Base-by-base conservation (phyloP, 2,329 filamentous ascomycete species). In the Stromatinia cepivora region DNA sequence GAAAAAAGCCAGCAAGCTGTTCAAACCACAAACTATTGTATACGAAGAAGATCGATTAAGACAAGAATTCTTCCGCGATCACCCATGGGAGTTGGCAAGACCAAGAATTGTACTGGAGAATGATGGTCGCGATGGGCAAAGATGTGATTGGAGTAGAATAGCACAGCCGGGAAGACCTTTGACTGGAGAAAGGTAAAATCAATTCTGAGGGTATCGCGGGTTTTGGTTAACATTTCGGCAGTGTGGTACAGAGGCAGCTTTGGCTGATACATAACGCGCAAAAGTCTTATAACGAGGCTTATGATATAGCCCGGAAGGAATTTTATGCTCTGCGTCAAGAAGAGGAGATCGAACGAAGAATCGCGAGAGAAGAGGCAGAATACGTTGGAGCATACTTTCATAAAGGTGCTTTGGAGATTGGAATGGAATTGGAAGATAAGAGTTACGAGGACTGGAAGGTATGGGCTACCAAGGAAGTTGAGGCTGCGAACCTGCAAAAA, bases 11-110 rank as follows among this genome's bases (percentile, higher is more conserved):
- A 93, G 88, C 80, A 88, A 89, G 75, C 82, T 97, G 75, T 98
- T 94, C 83, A 88, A 89, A 75, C 95, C 95, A 1, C 87, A 93
- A 73, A 81, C 84, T 70, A 89, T 99, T 72, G 82, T 82, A 67
- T 97, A 95, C 79, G 87, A 91, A 71, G 95, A 99, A 80, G 95
- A 99, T 81, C 81, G 82, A 71, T 84, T 99, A 77, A 90, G 95
- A 72, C 84, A 82, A 74, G 87, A 89, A 39, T 99, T 98, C 82
- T 99, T 92, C 83, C 88, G 86, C 77, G 94, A 99, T 80, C 95
- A 99, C 79, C 95, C 95, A 7, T 99, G 95, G 95, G 95, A 99
- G 81, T 83, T 99, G 77, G 95, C 95, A 25, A 86, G 94, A 72
- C 95, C 95, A 67, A 86, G 92, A 74, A 85, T 97, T 70, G 84